Evolutionary conservation across 2,329 filamentous ascomycete genomes (phyloP).

Genomic region (Alternaria longipes): DNA sequence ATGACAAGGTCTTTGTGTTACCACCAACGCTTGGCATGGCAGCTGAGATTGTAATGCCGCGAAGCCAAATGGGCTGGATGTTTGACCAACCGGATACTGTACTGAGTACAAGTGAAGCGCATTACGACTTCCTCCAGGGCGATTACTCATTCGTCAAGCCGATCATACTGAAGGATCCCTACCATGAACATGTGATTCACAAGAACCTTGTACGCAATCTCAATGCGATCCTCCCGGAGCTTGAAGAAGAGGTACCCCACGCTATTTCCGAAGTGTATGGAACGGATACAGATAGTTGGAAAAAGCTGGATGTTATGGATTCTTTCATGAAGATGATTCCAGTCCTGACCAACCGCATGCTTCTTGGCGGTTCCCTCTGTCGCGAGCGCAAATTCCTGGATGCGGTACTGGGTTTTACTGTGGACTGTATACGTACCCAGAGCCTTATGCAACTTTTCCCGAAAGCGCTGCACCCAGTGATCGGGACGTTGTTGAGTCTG

Average conservation of each 20-base stretch:
- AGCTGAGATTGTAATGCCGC: conserved; percentile 48
- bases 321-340: conserved; percentile 53
- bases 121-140: conserved; percentile 52
- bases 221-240: conserved; percentile 48
- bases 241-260: conserved; percentile 50
- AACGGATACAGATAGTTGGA: conserved; percentile 49
- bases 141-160: conserved; percentile 52
- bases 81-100: conserved; percentile 55
- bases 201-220: conserved; percentile 53
- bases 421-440: conserved; percentile 54
- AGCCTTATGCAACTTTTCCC: conserved; percentile 59
- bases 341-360: conserved; percentile 55
- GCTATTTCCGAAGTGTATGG: conserved; percentile 51
- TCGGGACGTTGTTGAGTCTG: conserved; percentile 58
- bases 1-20: conserved; percentile 37
- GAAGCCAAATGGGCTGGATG: conserved; percentile 52
- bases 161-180: conserved; percentile 48
- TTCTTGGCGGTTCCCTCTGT: conserved; percentile 57
- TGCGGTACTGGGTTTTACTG: conserved; percentile 61
- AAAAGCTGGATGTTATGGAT: conserved; percentile 47
- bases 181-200: conserved; percentile 55
- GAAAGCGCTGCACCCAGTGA: conserved; percentile 59
- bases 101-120: conserved; percentile 48
- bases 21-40: conserved; percentile 33
- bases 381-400: conserved; percentile 59